A percentile compares a stretch with the other conserved stretches of the same genome.
Conservation (phyloP, 164 flowering plant species). For the Sedum album region DNA sequence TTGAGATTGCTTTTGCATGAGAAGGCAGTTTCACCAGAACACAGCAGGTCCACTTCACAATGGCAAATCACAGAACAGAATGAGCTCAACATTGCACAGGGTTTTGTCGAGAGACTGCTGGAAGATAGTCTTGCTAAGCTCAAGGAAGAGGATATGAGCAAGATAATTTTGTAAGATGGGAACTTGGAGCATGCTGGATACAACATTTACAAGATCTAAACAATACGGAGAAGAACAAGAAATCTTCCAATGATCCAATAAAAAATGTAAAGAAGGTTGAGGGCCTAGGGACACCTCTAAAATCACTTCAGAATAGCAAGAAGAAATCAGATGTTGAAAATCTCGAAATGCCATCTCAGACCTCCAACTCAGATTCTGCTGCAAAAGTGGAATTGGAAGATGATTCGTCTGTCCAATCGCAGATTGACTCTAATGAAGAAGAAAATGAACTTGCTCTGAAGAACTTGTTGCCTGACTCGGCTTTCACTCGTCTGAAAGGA, state of each 20-base stretch:
- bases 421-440: slow-evolving; percentile 28
- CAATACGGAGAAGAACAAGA: slow-evolving; percentile 84
- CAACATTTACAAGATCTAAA: slow-evolving; percentile 95
- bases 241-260: slow-evolving; percentile 47
- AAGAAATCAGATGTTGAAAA: slow-evolving; percentile 44
- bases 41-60: slow-evolving; percentile 23
- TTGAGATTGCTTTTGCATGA: slow-evolving; percentile 81
- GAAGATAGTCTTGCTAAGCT: slow-evolving; percentile 73
- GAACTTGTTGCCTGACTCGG: slow-evolving; percentile 52
- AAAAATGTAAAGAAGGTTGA: slow-evolving; percentile 81
- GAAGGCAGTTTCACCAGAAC: slow-evolving; percentile 30
- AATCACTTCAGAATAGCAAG: slow-evolving; percentile 51
- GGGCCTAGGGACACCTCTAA: slow-evolving; percentile 89
- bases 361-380: slow-evolving; percentile 22
- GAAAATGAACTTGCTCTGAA: slow-evolving; percentile 57
- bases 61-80: slow-evolving; percentile 37
- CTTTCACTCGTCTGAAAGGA: slow-evolving; percentile 74
- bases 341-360: slow-evolving; percentile 24
- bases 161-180: slow-evolving; percentile 79
- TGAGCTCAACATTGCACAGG: slow-evolving; percentile 39
- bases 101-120: slow-evolving; percentile 59
- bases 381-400: slow-evolving; percentile 32
- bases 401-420: slow-evolving; percentile 27
- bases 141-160: slow-evolving; percentile 41
- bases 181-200: slow-evolving; percentile 99